Evolutionary conservation across 768 basidiomycete genomes (phyloP).

Genomic region (Amanita muscaria): DNA sequence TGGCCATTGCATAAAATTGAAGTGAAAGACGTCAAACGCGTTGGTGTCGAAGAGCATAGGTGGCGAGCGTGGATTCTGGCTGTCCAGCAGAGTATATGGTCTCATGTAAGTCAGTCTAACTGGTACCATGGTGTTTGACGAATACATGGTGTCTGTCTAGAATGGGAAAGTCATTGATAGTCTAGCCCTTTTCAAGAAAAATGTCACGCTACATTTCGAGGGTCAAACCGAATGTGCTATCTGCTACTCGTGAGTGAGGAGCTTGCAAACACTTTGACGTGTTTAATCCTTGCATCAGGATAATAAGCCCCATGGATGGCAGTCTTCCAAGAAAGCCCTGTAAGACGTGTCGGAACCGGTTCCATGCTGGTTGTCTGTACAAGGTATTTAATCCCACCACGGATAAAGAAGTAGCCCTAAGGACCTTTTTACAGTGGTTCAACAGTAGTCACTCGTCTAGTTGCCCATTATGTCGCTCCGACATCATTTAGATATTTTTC

Average conservation of each 20-base stretch:
- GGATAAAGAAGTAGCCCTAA: neutral
- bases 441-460: constrained; percentile 82
- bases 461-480: constrained; percentile 85
- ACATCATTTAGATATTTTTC: constrained; percentile 44
- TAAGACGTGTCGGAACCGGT: constrained; percentile 89
- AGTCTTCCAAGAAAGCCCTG: constrained; percentile 86
- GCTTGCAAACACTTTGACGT: neutral
- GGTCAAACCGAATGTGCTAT: constrained; percentile 96
- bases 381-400: constrained; percentile 39
- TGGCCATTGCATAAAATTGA: constrained; percentile 89
- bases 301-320: constrained; percentile 86
- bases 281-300: constrained; percentile 34
- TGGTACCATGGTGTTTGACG: neutral
- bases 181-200: constrained; percentile 85
- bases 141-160: constrained; percentile 28
- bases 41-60: constrained; percentile 82
- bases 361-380: constrained; percentile 88
- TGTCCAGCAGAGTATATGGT: constrained; percentile 84
- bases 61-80: constrained; percentile 94
- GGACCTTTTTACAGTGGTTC: constrained; percentile 57
- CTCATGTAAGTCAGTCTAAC: constrained; percentile 49
- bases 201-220: constrained; percentile 87
- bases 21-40: constrained; percentile 72
- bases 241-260: constrained; percentile 79
- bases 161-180: constrained; percentile 89